Conservation (phyloP, 441 rosid genomes). For the Breynia disticha region DNA sequence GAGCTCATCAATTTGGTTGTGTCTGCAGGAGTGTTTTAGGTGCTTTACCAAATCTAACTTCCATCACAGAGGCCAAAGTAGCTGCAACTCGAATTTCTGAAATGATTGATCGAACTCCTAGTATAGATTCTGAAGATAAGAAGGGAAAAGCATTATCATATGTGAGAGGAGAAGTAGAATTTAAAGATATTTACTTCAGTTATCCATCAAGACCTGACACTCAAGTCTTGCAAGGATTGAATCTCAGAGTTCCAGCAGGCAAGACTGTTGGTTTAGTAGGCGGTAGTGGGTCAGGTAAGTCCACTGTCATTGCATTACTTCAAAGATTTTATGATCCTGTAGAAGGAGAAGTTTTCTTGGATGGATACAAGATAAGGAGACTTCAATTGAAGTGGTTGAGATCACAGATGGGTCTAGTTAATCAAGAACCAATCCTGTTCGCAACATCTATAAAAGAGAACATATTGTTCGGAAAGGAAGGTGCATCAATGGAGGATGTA, state of each 20-base stretch:
- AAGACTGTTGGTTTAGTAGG: slow-evolving; percentile 55
- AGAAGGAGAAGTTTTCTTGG: slow-evolving; percentile 48
- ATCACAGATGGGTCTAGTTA: slow-evolving; percentile 63
- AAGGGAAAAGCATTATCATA: slow-evolving; percentile 60
- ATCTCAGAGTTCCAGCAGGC: slow-evolving; percentile 47
- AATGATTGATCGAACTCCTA: slow-evolving; percentile 42
- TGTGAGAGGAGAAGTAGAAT: slow-evolving; percentile 54
- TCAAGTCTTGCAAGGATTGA: slow-evolving; percentile 42
- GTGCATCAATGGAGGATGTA: slow-evolving; percentile 53
- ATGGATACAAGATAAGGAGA: slow-evolving; percentile 46
- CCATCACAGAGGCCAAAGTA: slow-evolving; percentile 47
- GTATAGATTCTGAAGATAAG: slow-evolving; percentile 45
- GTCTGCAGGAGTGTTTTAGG: slow-evolving; percentile 43
- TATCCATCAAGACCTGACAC: slow-evolving; percentile 65
- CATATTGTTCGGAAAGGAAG: slow-evolving; percentile 57
- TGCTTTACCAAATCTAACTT: slow-evolving; percentile 53
- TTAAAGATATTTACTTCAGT: slow-evolving; percentile 34
- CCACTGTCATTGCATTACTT: slow-evolving; percentile 49
- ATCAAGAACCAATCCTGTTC: slow-evolving; percentile 63
- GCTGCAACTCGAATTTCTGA: slow-evolving; percentile 42
- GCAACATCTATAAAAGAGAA: slow-evolving; percentile 59
- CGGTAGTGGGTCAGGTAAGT: slow-evolving; percentile 66
- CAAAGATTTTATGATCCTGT: slow-evolving; percentile 57
- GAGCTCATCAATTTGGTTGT: neutral
- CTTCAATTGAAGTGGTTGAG: slow-evolving; percentile 65